These are phyloP conservation scores for Trichoderma pleuroti DNA, from an alignment of 2,329 filamentous ascomycete species.

Conservation along the genomic window DNA sequence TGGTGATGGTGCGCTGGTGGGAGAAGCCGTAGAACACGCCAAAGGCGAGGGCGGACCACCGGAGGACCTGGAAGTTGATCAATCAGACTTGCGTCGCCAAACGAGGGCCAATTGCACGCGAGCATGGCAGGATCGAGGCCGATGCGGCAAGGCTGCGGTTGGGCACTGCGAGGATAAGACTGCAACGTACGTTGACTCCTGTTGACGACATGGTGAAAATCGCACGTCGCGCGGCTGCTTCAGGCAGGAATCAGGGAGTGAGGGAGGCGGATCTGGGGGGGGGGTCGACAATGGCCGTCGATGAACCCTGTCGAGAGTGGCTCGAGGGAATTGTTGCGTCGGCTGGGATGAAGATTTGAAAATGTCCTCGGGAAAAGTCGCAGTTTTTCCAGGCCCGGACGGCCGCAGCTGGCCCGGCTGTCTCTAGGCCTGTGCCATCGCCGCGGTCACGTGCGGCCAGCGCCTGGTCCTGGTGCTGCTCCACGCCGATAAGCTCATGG, in stretches of 20 bases:
- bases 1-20: slow-evolving; percentile 79
- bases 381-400: slow-evolving; percentile 39
- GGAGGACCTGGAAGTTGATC: slow-evolving; percentile 69
- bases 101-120: slow-evolving; percentile 16
- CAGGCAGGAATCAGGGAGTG: slow-evolving; percentile 35
- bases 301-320: slow-evolving; percentile 42
- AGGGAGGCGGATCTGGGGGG: slow-evolving; percentile 33
- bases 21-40: slow-evolving; percentile 95
- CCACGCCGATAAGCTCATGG: slow-evolving; percentile 15
- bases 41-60: slow-evolving; percentile 88
- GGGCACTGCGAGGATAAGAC: slow-evolving; percentile 6
- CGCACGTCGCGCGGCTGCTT: slow-evolving; percentile 42
- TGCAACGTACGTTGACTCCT: slow-evolving; percentile 61
- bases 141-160: slow-evolving; percentile 22
- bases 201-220: slow-evolving; percentile 59
- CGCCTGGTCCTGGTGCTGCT: neutral
- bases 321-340: slow-evolving; percentile 40
- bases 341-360: slow-evolving; percentile 40
- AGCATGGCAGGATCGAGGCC: slow-evolving; percentile 9
- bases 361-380: slow-evolving; percentile 47
- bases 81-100: slow-evolving; percentile 27
- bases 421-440: neutral
- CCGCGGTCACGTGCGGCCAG: slow-evolving; percentile 14
- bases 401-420: slow-evolving; percentile 34
- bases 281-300: slow-evolving; percentile 41